Conservation (phyloP, 805 yeast genomes). For the Brettanomyces sp. region DNA sequence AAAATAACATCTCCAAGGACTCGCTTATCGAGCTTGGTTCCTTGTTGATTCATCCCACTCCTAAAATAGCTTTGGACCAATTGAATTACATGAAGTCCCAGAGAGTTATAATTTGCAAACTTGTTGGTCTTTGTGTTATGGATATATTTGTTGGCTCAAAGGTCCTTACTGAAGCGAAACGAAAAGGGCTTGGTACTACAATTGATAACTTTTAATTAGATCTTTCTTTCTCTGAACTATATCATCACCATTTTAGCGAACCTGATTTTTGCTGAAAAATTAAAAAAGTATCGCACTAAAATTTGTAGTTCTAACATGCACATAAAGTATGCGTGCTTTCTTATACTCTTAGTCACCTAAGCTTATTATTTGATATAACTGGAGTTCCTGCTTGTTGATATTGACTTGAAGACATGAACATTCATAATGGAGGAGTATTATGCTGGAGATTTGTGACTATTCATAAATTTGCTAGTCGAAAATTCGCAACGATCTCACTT, state of each 20-base stretch:
- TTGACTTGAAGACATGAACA: no score
- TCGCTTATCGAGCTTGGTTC: constrained; percentile 41
- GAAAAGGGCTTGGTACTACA: constrained; percentile 21
- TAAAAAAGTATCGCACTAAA: neutral
- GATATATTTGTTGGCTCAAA: constrained; percentile 45
- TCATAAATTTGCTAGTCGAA: no score
- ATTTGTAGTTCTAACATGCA: no score
- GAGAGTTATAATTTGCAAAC: constrained; percentile 37
- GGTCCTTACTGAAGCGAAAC: constrained; percentile 24
- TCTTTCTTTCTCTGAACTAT: no score
- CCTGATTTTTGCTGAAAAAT: neutral
- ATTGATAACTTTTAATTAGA: constrained; percentile 8
- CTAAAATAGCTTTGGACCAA: constrained; percentile 4
- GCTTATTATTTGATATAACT: no score
- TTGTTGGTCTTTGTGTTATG: constrained; percentile 60
- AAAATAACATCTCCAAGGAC: constrained; percentile 27
- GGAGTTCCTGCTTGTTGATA: no score
- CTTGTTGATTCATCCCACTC: constrained; percentile 15
- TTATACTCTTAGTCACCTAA: no score
- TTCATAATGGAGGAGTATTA: no score
- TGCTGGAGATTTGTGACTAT: no score
- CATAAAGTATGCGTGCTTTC: no score
- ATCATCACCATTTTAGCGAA: no score
- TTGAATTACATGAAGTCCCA: constrained; percentile 11
- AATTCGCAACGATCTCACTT: no score